Base-by-base conservation (phyloP, 768 basidiomycete genomes). In the Suillus occidentalis region DNA sequence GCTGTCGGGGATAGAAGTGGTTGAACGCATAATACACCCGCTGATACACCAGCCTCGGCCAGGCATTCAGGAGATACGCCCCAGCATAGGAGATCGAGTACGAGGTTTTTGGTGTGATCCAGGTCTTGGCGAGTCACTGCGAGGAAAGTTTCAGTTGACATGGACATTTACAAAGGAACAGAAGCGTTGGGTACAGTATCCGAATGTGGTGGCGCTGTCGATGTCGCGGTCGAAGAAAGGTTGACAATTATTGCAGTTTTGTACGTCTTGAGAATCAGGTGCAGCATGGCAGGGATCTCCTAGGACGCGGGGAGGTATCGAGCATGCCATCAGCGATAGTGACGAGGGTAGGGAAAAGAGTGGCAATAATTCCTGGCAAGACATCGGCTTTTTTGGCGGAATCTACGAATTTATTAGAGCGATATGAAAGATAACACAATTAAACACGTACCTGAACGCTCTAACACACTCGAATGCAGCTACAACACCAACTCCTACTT, bases 221-320 rank as follows among this genome's bases (percentile, higher is more conserved):
- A 40, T n/a, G 53, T 40, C n/a, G 42, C 62, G 31, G 49, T 65
- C 36, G 16, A 52, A 45, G 28, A 28, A 28, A 28, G 6, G 42
- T 43, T 20, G 42, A 43, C 18, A 8, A 43, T 43, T 1, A 20
- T 8, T 20, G 42, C 42, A 43, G 42, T 71, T 88, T 91, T 31
- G 82, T 97, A 96, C 0, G 91, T 84, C 72, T 97, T 96, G 66
- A 95, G 81, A 64, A 96, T 90, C 60, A 93, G 83, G 70, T 95
- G 93, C 36, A 96, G 81, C 81, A 95, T 89, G 1, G 87, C 84
- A 1, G 93, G 93, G 61, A 91, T 89, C 64, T 94, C 92, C 57
- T 47, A n/a, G 20, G 45, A 47, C 10, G 45, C 45, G 45, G 45
- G 7, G 45, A 47, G 45, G 45, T 47, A 47, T 47, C 12, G 10